Evolutionary conservation across 768 basidiomycete species (phyloP).

Genomic region (Podaxis sp.): DNA sequence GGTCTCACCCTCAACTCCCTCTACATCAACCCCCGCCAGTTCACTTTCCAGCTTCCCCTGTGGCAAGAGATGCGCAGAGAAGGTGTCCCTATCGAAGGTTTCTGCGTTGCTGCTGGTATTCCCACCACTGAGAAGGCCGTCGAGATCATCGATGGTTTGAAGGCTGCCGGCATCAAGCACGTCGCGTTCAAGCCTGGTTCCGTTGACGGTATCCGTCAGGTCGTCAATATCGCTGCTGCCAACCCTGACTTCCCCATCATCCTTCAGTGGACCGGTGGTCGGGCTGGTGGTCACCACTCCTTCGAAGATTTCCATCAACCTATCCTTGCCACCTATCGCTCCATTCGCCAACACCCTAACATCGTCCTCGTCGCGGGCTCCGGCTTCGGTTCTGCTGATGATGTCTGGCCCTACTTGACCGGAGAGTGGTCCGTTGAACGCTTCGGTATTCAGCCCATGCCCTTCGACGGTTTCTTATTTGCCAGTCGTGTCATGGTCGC

Average conservation of each 20-base stretch:
- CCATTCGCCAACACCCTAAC: conserved; percentile 88
- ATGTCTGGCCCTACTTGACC: conserved; percentile 95
- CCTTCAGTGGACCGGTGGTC: conserved; percentile 98
- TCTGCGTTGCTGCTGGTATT: conserved; percentile 97
- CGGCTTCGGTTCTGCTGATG: conserved; percentile 93
- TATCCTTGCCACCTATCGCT: conserved; percentile 82
- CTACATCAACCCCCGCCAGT: conserved; percentile 98
- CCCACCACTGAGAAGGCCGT: conserved; percentile 96
- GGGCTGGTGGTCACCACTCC: conserved; percentile 97
- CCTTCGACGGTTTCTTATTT: conserved; percentile 96
- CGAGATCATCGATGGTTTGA: conserved; percentile 89
- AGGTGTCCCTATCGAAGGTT: conserved; percentile 96
- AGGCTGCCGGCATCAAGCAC: conserved; percentile 87
- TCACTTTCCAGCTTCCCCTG: conserved; percentile 93
- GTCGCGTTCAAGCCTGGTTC: conserved; percentile 98
- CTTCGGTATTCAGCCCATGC: conserved; percentile 92
- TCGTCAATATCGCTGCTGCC: conserved; percentile 90
- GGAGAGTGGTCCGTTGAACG: conserved; percentile 90
- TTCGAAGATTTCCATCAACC: conserved; percentile 99
- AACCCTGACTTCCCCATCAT: conserved; percentile 98
- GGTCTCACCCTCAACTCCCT: conserved; percentile 93
- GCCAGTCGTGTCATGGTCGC: conserved; percentile 98
- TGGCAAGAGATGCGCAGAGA: conserved; percentile 98
- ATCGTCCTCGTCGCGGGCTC: conserved; percentile 91
- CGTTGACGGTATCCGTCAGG: conserved; percentile 96